Evolutionary conservation across 2,329 filamentous ascomycete genomes (phyloP), one percentile per base, ranked within the genome.

Genomic region (Hypocreales sp.): DNA sequence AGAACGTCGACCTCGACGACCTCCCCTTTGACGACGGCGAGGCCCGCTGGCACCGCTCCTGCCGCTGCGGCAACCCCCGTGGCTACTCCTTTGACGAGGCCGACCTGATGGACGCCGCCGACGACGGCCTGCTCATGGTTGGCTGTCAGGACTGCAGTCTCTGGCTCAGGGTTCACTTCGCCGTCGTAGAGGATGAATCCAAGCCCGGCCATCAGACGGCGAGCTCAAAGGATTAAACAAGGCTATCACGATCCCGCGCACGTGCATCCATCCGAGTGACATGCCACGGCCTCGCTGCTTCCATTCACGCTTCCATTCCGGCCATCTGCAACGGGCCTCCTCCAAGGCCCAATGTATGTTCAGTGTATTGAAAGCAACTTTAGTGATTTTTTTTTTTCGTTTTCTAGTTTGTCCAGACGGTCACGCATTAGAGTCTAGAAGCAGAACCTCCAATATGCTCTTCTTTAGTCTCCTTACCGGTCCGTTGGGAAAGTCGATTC

Each of bases 101-200:
- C 7, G 70, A 78, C 42, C 51, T 79, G 26, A 65, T 72, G 36
- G 67, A 65, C 41, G 65, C 61, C 21, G 60, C 57, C 24, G 64
- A 68, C 27, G 56, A 66, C 35, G 65, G 72, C 7, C 68, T 73
- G 42, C 47, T 78, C 25, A 58, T 75, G 45, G 71, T 79, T 22
- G 72, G 68, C 8, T 79, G 73, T 40, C 56, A 59, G 30, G 72
- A 76, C 39, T 79, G 73, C 37, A 78, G 72, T 42, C 52, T 79
- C 24, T 78, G 71, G 71, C 46, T 78, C 27, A 62, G 64, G 30
- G 69, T 79, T 20, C 60, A 72, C 27, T 79, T 77, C 54, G 68
- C 65, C 7, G 58, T 72, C 10, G 48, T 70, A 16, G 61, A 52
- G 15, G 50, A 46, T 8, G 47, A 41, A 6, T n/a, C n/a, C n/a